Evolutionary conservation across 169 alveolate genomes (phyloP).

Genomic region (Plasmodium malariae): DNA sequence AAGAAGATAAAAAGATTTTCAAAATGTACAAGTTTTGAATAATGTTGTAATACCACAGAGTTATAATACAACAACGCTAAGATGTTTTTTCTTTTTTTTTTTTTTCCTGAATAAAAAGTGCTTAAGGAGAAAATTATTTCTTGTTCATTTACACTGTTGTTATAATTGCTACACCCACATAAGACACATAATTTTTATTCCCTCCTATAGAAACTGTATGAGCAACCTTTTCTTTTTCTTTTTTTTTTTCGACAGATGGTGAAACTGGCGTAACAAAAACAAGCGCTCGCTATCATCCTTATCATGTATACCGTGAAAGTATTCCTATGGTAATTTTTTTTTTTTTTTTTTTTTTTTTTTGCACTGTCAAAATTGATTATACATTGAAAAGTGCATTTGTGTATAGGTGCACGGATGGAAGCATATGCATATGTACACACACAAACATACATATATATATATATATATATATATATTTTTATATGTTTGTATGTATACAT

Average conservation of each 20-base stretch:
- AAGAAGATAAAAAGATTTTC: neutral
- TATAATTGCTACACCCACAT: neutral
- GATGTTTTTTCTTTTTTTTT: too few relatives aligned
- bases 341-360: neutral
- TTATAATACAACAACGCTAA: too few relatives aligned
- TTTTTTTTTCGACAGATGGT: conserved; percentile 9
- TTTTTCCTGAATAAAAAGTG: neutral
- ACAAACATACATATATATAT: neutral
- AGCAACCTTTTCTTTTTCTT: neutral
- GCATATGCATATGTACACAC: too few relatives aligned
- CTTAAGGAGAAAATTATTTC: neutral
- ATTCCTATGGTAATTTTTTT: conserved; percentile 43
- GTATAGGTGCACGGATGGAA: neutral
- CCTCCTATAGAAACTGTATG: neutral
- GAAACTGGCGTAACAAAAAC: conserved; percentile 70
- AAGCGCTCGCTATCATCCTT: conserved; percentile 33
- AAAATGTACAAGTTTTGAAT: neutral
- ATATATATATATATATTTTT: neutral
- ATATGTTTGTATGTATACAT: neutral
- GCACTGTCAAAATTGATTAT: neutral
- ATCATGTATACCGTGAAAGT: conserved; percentile 66
- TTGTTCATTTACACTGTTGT: too few relatives aligned
- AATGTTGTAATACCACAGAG: too few relatives aligned
- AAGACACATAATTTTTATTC: neutral
- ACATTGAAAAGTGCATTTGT: neutral